Conservation (phyloP, 2,329 filamentous ascomycete genomes). For the Talaromyces sp. region DNA sequence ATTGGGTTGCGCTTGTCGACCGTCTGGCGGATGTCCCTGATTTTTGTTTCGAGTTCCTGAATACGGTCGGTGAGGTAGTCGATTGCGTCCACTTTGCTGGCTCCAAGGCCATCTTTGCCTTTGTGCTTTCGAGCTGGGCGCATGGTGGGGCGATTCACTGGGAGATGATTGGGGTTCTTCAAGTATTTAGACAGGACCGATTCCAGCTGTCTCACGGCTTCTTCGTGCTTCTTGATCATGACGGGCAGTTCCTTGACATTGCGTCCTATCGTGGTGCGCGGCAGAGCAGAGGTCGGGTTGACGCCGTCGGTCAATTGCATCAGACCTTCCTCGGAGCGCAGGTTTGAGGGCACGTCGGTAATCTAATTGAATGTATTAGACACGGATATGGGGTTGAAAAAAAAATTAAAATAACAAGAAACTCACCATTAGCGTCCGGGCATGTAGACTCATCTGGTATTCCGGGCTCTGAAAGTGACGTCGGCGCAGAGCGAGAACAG, state of each 20-base stretch:
- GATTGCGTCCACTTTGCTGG: slow-evolving; percentile 82
- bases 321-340: slow-evolving; percentile 79
- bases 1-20: slow-evolving; percentile 86
- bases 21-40: slow-evolving; percentile 73
- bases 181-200: slow-evolving; percentile 82
- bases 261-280: slow-evolving; percentile 75
- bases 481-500: slow-evolving; percentile 64
- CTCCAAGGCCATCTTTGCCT: slow-evolving; percentile 59
- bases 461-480: slow-evolving; percentile 80
- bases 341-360: slow-evolving; percentile 75
- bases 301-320: slow-evolving; percentile 75
- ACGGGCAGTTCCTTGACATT: slow-evolving; percentile 88
- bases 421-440: slow-evolving; percentile 55
- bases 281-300: slow-evolving; percentile 71
- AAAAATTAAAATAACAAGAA: background rate
- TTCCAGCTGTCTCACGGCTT: slow-evolving; percentile 76
- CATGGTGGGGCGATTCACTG: slow-evolving; percentile 70
- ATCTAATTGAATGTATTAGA: slow-evolving; percentile 45
- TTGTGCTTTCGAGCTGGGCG: slow-evolving; percentile 75
- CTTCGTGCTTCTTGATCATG: slow-evolving; percentile 77
- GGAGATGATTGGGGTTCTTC: slow-evolving; percentile 76
- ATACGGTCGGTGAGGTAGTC: slow-evolving; percentile 87
- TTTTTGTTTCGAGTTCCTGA: slow-evolving; percentile 71
- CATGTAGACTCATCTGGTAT: slow-evolving; percentile 82
- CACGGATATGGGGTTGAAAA: background rate